Conservation (phyloP, 495 filamentous ascomycete genomes). For the Penicillium robsamsonii region DNA sequence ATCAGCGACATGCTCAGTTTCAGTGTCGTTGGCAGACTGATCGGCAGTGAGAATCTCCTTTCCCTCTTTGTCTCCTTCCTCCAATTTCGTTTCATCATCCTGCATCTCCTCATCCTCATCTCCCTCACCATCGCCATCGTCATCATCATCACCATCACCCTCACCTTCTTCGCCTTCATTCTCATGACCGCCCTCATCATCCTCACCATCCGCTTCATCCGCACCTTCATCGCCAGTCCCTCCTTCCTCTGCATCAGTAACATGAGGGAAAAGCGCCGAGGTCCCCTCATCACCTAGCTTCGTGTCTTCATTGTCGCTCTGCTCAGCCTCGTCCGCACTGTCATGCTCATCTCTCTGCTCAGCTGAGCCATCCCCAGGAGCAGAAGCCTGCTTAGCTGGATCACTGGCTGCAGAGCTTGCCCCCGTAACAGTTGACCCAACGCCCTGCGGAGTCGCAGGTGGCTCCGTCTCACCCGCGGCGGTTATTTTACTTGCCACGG, state of each 20-base stretch:
- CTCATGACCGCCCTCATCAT: constrained; percentile 40
- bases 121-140: constrained; percentile 10
- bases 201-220: constrained; percentile 56
- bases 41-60: constrained; percentile 16
- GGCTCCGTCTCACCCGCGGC: constrained; percentile 27
- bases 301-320: constrained; percentile 64
- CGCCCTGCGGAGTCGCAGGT: constrained; percentile 11
- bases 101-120: constrained; percentile 25
- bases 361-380: constrained; percentile 17
- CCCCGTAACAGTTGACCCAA: constrained; percentile 13
- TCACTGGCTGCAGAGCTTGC: constrained; percentile 20
- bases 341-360: constrained; percentile 55
- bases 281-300: constrained; percentile 45
- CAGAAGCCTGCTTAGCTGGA: constrained; percentile 3
- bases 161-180: constrained; percentile 22
- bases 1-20: constrained; percentile 14
- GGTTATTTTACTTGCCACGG: constrained; percentile 28
- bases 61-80: constrained; percentile 20
- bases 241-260: constrained; percentile 33
- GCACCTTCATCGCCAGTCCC: constrained; percentile 26
- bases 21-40: constrained; percentile 14
- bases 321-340: constrained; percentile 75
- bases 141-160: constrained; percentile 16
- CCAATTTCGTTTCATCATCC: constrained; percentile 22
- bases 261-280: constrained; percentile 36